Evolutionary conservation across 495 filamentous ascomycete genomes (phyloP), one percentile per base, ranked within the genome.

Genomic region (Lophiostoma macrostomum): DNA sequence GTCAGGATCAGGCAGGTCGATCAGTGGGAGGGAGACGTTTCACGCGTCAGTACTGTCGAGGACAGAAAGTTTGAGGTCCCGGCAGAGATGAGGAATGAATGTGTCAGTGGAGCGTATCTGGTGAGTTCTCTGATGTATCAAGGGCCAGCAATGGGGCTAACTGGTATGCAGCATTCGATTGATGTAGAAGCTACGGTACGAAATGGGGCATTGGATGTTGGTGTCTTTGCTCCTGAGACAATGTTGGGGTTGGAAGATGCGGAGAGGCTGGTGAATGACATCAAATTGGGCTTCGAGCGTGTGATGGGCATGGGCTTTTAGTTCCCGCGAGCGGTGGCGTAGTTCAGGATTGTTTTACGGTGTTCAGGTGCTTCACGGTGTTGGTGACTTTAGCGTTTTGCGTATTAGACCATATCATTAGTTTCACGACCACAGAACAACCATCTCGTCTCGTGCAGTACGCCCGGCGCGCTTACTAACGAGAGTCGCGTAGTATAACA

Each of bases 181-280:
- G 80, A 84, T 55, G 43, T 84, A 5, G 81, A 84, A 57, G 72
- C 73, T 22, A 69, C 73, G 8, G 42, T 82, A 10, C 49, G 62
- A 4, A 69, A 65, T 16, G 73, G 73, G 3, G 44, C 40, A 0
- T 64, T 83, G 62, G 74, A 78, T 42, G 67, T 84, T 37, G 81
- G 81, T 4, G 64, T 82, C 5, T 84, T 84, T 49, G 62, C 57
- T 13, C 69, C 74, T 0, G 50, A 58, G 48, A 60, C 54, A 19
- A 61, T 76, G 70, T n/a, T 74, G 14, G 44, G 53, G 38, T 34
- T 74, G 25, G 39, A 62, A 12, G 50, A 44, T 37, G 71, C 52
- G 23, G 56, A 69, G 47, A 49, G 42, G 14, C 23, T 67, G 41
- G 20, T 72, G 2, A 39, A 48, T 41, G 58, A 64, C 45, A 23